phyloP scores from a whole-genome alignment of 2,329 filamentous ascomycete genomes.

The Botryosphaeria dothidea region DNA sequence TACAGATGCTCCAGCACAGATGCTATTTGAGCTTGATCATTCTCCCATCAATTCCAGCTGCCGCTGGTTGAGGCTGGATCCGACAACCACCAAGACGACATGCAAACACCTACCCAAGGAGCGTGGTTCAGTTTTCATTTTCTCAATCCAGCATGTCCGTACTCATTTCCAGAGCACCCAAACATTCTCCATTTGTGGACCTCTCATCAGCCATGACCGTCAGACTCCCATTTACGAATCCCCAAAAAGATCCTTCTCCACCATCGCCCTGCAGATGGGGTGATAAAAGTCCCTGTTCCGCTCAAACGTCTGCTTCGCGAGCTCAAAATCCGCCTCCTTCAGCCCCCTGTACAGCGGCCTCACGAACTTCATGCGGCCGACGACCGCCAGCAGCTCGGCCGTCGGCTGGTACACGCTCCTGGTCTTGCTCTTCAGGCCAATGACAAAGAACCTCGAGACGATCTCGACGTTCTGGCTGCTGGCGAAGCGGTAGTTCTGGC shows the following conservation, averaged over 20 bases:
- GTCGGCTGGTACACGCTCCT: constrained; percentile 68
- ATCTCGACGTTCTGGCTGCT: constrained; percentile 86
- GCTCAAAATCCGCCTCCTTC: constrained; percentile 69
- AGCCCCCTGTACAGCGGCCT: constrained; percentile 78
- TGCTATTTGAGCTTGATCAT: too few species aligned
- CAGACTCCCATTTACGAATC: constrained; percentile 1
- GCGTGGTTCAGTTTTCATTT: too few species aligned
- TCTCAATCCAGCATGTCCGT: too few species aligned
- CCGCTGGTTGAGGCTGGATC: too few species aligned
- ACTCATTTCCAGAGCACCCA: too few species aligned
- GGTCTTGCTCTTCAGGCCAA: constrained; percentile 76
- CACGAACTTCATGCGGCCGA: constrained; percentile 97
- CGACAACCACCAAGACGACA: too few species aligned
- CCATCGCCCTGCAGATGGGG: constrained; percentile 81
- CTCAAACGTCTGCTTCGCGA: constrained; percentile 81
- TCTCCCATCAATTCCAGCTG: too few species aligned
- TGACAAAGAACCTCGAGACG: constrained; percentile 73
- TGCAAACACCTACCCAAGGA: too few species aligned
- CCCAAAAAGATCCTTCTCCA: constrained; percentile 77
- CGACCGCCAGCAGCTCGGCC: constrained; percentile 72
- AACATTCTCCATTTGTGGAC: too few species aligned
- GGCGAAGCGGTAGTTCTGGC: constrained; percentile 70
- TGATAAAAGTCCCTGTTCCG: constrained; percentile 93
- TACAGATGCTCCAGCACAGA: too few species aligned
- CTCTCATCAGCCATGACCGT: not conserved